Conservation (phyloP, 2,329 filamentous ascomycete genomes). For the Neophaeococcomyces mojaviensis region DNA sequence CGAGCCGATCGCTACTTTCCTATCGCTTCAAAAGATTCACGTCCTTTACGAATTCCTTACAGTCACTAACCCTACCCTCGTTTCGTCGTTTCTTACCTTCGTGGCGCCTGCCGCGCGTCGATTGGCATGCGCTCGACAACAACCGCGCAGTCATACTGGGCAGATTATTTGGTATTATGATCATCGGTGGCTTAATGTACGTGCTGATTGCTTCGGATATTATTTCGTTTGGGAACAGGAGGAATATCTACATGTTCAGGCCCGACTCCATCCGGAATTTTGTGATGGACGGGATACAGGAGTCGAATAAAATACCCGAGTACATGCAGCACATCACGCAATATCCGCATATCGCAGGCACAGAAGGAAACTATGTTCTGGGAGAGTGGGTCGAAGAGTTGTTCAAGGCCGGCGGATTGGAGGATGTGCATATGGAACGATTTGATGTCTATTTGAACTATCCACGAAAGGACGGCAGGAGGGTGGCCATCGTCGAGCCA, state of each 20-base stretch:
- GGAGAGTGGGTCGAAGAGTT: constrained; percentile 75
- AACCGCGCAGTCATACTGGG: constrained; percentile 61
- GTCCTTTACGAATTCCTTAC: constrained; percentile 50
- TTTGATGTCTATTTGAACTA: constrained; percentile 92
- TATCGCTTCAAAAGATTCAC: constrained; percentile 50
- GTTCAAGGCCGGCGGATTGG: constrained; percentile 62
- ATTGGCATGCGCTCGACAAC: constrained; percentile 35
- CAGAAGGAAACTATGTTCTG: constrained; percentile 79
- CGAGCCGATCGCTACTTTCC: constrained; percentile 35
- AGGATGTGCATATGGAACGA: constrained; percentile 67
- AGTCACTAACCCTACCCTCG: constrained; percentile 45
- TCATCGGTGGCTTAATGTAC: constrained; percentile 73
- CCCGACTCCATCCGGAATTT: constrained; percentile 72
- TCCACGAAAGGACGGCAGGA: constrained; percentile 66
- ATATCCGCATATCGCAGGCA: constrained; percentile 89
- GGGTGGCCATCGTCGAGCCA: constrained; percentile 69
- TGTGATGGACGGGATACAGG: constrained; percentile 66
- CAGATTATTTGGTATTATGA: constrained; percentile 64
- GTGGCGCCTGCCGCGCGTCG: constrained; percentile 26
- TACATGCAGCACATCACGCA: constrained; percentile 70
- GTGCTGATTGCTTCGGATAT: constrained; percentile 79
- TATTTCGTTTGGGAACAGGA: constrained; percentile 57
- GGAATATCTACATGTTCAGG: constrained; percentile 64
- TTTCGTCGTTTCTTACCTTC: constrained; percentile 39
- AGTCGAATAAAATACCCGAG: constrained; percentile 56